A percentile compares a stretch with the other conserved stretches of the same genome.
These are phyloP conservation scores for Vitis labrusca DNA, from an alignment of 164 flowering plant species.

Conservation along the genomic window DNA sequence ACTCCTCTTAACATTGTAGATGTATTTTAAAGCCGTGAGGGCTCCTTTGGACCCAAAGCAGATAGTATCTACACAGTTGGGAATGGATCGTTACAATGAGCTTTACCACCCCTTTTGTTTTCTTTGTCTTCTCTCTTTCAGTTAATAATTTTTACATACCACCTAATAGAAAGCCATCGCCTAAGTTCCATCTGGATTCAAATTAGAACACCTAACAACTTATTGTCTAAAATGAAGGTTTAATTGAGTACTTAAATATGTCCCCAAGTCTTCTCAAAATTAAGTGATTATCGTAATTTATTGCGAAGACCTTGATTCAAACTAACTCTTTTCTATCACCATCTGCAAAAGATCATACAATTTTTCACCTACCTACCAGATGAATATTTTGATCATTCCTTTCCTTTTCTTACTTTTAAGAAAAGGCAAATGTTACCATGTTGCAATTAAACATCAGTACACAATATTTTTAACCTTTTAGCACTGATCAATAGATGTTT, in stretches of 20 bases:
- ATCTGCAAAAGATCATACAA: background rate
- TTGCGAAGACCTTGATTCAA: background rate
- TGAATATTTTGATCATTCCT: no score
- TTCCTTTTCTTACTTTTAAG: no score
- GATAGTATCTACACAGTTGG: no score
- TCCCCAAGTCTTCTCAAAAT: background rate
- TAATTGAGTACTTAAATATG: background rate
- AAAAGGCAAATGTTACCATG: no score
- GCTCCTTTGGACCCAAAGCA: no score
- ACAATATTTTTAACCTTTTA: no score
- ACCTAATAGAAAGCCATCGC: background rate
- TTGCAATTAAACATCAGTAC: no score
- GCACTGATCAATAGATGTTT: no score
- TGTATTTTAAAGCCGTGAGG: no score
- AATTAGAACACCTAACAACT: background rate
- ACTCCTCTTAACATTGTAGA: no score
- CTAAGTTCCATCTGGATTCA: background rate
- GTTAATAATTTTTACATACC: background rate
- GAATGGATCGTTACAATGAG: background rate
- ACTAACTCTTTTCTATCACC: background rate
- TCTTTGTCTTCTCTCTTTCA: background rate
- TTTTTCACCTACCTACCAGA: background rate
- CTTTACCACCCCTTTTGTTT: background rate
- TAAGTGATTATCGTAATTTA: background rate
- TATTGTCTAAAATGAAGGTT: background rate